These are phyloP conservation scores for Trifolium subterraneum DNA, from an alignment of 306 rosid genomes.

Conservation along the genomic window DNA sequence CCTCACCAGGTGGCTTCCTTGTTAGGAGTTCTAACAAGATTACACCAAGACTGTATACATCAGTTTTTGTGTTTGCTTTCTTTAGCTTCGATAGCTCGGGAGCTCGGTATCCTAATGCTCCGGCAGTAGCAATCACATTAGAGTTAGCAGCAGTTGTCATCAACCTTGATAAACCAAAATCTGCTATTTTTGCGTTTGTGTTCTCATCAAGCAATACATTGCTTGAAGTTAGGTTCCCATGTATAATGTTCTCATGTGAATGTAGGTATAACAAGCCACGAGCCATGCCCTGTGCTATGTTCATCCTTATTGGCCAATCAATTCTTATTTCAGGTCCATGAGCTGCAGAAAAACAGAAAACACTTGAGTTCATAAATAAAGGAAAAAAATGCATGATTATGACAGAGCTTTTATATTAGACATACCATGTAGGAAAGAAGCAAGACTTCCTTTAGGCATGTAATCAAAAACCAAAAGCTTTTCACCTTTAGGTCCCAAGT, in stretches of 20 bases:
- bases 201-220: slow-evolving; percentile 74
- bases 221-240: slow-evolving; percentile 87
- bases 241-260: slow-evolving; percentile 68
- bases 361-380: background rate
- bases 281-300: slow-evolving; percentile 71
- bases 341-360: slow-evolving; percentile 53
- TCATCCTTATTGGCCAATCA: slow-evolving; percentile 91
- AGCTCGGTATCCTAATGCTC: slow-evolving; percentile 85
- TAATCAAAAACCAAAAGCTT: slow-evolving; percentile 89
- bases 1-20: slow-evolving; percentile 89
- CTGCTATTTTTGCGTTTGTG: slow-evolving; percentile 67
- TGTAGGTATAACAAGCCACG: slow-evolving; percentile 81
- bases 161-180: slow-evolving; percentile 76
- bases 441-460: slow-evolving; percentile 80
- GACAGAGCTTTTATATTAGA: slow-evolving; percentile 3
- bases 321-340: slow-evolving; percentile 69
- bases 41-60: slow-evolving; percentile 91
- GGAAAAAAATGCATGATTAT: too few relatives aligned
- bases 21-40: slow-evolving; percentile 93
- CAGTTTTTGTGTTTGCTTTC: slow-evolving; percentile 84
- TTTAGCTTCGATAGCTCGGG: slow-evolving; percentile 87
- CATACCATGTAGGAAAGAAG: slow-evolving; percentile 84
- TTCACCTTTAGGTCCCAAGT: slow-evolving; percentile 89
- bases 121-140: slow-evolving; percentile 87
- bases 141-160: slow-evolving; percentile 88